Evolutionary conservation across 2,329 filamentous ascomycete genomes (phyloP).

Genomic region (Paracorniculantispora psalliotae): DNA sequence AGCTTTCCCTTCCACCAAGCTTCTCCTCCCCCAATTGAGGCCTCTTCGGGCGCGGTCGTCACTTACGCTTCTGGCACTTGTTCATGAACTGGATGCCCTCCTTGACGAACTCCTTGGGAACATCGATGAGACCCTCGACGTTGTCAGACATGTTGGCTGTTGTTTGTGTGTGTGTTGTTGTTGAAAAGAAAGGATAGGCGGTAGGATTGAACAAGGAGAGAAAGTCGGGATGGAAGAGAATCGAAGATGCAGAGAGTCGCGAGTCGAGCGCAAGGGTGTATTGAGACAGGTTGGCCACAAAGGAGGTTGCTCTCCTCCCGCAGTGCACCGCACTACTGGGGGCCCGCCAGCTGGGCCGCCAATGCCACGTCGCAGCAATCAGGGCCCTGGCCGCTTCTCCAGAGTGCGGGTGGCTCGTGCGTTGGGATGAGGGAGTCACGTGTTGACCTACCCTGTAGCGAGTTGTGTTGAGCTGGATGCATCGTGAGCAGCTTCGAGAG

Average conservation of each 20-base stretch:
- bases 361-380: conserved; percentile 3
- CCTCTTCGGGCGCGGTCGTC: neutral
- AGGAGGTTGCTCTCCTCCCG: conserved; percentile 3
- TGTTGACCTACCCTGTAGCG: no score
- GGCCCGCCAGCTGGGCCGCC: neutral
- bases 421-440: no score
- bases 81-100: conserved; percentile 50
- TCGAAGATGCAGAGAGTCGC: neutral
- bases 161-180: conserved; percentile 13
- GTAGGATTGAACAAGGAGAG: neutral
- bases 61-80: conserved; percentile 58
- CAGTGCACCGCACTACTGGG: neutral
- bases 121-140: conserved; percentile 64
- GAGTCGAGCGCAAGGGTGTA: neutral
- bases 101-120: conserved; percentile 54
- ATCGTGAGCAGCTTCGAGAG: no score
- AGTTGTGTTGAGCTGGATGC: no score
- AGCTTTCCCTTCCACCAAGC: neutral
- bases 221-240: neutral
- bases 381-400: no score
- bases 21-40: neutral
- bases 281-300: conserved; percentile 13
- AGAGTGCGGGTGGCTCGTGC: no score
- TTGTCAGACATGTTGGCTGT: conserved; percentile 11
- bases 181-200: neutral